These are phyloP conservation scores for Podila minutissima DNA, from an alignment of 192 early-diverging fungal species.

Conservation along the genomic window DNA sequence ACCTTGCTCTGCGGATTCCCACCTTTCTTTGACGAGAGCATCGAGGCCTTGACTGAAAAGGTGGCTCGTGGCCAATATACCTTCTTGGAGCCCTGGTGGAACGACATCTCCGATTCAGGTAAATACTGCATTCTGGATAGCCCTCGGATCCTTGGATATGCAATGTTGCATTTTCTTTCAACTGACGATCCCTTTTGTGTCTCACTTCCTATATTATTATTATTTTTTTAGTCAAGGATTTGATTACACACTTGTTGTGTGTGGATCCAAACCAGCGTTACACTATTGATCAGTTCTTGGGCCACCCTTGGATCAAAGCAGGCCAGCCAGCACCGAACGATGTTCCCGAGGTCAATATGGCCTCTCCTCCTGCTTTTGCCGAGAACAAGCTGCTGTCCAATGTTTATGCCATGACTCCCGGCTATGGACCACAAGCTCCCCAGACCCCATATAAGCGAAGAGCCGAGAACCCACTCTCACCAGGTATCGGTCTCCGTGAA, in stretches of 20 bases:
- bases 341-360: conserved; percentile 4
- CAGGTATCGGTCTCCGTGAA: conserved; percentile 65
- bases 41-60: conserved; percentile 78
- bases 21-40: conserved; percentile 83
- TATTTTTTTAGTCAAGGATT: conserved; percentile 65
- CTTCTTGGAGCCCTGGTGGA: conserved; percentile 91
- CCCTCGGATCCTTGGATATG: background rate
- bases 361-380: conserved; percentile 6
- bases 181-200: background rate
- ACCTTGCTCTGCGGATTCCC: conserved; percentile 82
- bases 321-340: conserved; percentile 5
- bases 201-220: background rate
- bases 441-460: conserved; percentile 36
- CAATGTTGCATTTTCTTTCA: background rate
- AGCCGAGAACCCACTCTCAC: conserved; percentile 58
- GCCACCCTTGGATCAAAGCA: conserved; percentile 74
- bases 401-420: conserved; percentile 19
- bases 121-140: background rate
- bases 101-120: conserved; percentile 73
- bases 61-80: conserved; percentile 84
- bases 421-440: conserved; percentile 7
- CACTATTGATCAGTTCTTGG: conserved; percentile 80
- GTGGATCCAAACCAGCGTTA: conserved; percentile 75
- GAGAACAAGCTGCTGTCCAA: conserved; percentile 17
- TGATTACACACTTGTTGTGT: conserved; percentile 71